Evolutionary conservation across 305 asterid genomes (phyloP).

Genomic region (Fraxinus baroniana): DNA sequence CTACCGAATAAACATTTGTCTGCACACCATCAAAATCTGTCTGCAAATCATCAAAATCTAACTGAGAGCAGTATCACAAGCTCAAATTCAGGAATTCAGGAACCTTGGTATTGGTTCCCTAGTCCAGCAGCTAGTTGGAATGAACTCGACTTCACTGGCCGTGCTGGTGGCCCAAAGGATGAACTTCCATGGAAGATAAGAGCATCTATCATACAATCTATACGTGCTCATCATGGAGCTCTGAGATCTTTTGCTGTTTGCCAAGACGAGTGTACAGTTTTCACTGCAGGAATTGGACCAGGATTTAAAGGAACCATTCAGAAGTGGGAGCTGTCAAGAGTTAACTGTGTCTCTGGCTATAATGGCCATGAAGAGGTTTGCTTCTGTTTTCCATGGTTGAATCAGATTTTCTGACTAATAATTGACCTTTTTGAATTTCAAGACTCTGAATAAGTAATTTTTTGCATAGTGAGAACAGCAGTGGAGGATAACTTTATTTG

Average conservation of each 20-base stretch:
- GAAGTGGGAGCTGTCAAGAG: conserved; percentile 84
- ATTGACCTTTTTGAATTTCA: not conserved
- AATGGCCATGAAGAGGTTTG: conserved; percentile 97
- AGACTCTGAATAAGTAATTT: not conserved
- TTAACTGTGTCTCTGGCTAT: conserved; percentile 74
- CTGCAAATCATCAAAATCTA: conserved; percentile 46
- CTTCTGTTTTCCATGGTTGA: conserved; percentile 23
- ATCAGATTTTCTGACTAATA: conserved; percentile 17
- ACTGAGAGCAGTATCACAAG: conserved; percentile 44
- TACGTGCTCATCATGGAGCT: conserved; percentile 94
- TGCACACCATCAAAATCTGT: conserved; percentile 38
- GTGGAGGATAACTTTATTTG: not conserved
- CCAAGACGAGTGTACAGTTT: conserved; percentile 76
- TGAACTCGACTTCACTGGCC: conserved; percentile 70
- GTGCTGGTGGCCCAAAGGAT: conserved; percentile 75
- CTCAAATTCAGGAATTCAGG: conserved; percentile 53
- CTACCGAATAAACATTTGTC: conserved; percentile 33
- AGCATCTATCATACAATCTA: conserved; percentile 79
- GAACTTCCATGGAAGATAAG: conserved; percentile 96
- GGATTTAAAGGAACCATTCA: conserved; percentile 96
- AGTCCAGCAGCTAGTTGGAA: conserved; percentile 70
- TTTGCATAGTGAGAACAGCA: conserved; percentile 1
- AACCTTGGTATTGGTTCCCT: conserved; percentile 98
- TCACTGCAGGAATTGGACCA: conserved; percentile 95
- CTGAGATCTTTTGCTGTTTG: conserved; percentile 90